Evolutionary conservation across 2,329 filamentous ascomycete genomes (phyloP), one percentile per base, ranked within the genome.

Genomic region (Xylariaceae sp.): DNA sequence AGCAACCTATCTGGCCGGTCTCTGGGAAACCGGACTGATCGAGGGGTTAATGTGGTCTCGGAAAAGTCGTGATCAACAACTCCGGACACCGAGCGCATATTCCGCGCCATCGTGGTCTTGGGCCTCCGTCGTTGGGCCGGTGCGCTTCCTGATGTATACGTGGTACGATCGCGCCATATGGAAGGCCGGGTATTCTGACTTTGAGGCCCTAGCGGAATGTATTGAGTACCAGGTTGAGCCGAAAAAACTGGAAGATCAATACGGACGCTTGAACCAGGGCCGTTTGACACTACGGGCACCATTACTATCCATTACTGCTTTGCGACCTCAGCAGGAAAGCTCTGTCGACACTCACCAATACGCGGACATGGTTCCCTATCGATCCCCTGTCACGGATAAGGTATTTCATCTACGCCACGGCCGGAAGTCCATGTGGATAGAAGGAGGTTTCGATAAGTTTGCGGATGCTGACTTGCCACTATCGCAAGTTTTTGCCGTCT

Each of bases 61-160:
- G 3, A 40, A 29, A 32, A 24, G 20, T 3, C 21, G 26, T 10
- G 18, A 48, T 2, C 40, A 44, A 26, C 10, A 16, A 2, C 47
- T 50, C 26, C 21, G 24, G 15, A 43, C 29, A 8, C 43, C 50
- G 3, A 20, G n/a, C 11, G 21, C 26, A 9, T 60, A 59, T 16
- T 30, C 56, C 3, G 59, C 55, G 2, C 65, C 64, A 4, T 62
- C 62, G 1, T 67, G 64, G 63, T 62, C 63, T 1, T 67, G 64
- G 63, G 63, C 62, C 21, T 61, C 62, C 2, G 55, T 64, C 1
- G 30, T 42, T 6, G 55, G 57, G 0, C 40, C 54, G 2, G 49
- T 66, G 9, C 48, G 50, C 11, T 65, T 61, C 47, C 57, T 57
- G 2, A 42, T 56, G 9, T 62, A 63, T 26, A 35, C 11, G 8